Base-by-base conservation (phyloP, 2,329 filamentous ascomycete genomes). In the Penicillium sumatraense region DNA sequence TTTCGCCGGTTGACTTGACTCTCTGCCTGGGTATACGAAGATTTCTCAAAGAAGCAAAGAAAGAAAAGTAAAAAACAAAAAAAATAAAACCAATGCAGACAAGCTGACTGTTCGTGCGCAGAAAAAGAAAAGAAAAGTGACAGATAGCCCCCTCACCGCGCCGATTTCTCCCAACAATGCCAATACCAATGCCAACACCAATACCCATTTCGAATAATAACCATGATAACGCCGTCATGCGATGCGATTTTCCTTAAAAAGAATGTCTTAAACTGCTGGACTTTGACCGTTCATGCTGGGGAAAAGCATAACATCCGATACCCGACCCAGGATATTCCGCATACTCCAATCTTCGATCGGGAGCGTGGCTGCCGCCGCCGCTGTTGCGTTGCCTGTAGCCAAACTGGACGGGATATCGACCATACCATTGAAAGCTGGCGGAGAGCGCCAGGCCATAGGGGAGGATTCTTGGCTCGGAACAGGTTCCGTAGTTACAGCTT, bases 281-380 rank as follows among this genome's bases (percentile, higher is more conserved):
- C 49, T 29, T 10, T 48, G 16, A 1, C 60, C 62, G 24, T 57
- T 62, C 65, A 71, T 68, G 24, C 55, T 72, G 13, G 70, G 70
- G 51, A 73, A 73, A 27, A 72, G 54, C 70, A 73, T 73, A 29
- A 72, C 70, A 38, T 72, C 68, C 27, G 70, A 72, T 10, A 73
- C 70, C 18, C 62, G 65, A 48, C 65, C 69, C 9, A 73, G 54
- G 40, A 73, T 73, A 42, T 68, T 65, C 40, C 61, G 66, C 59
- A 72, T 70, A 40, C 63, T 60, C 45, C 60, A 56, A 20, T 68
- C 65, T 26, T 69, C 65, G n/a, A 57, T 40, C 8, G 56, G 48
- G 48, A 56, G 54, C 21, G 14, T 10, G 10, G 46, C 31, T 3
- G 31, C 27, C 3, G 27, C 27, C 10, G 27, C 27, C 8, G 27